Percentiles rank a stretch among this genome's conserved stretches.
These are phyloP conservation scores for Carallia pectinifolia DNA, from an alignment of 345 rosid genomes.

Conservation along the genomic window DNA sequence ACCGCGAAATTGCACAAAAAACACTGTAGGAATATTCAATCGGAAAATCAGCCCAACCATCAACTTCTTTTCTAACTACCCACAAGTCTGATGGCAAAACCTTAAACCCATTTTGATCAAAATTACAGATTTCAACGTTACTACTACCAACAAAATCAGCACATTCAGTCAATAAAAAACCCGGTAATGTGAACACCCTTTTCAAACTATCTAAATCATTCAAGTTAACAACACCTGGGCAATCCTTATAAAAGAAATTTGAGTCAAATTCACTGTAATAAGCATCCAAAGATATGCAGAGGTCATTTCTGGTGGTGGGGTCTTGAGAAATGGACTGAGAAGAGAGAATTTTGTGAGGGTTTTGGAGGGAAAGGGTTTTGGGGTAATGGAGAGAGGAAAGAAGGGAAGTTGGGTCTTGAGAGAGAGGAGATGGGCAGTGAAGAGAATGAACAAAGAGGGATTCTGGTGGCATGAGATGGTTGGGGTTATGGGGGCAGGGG, in stretches of 20 bases:
- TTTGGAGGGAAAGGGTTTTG: slow-evolving; percentile 34
- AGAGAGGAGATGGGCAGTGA: slow-evolving; percentile 52
- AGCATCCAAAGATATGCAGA: slow-evolving; percentile 55
- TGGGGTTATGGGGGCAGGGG: slow-evolving; percentile 56
- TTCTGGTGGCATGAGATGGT: slow-evolving; percentile 70
- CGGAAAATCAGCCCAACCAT: slow-evolving; percentile 67
- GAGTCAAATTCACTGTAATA: slow-evolving; percentile 38
- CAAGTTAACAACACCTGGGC: slow-evolving; percentile 62
- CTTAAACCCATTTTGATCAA: slow-evolving; percentile 21
- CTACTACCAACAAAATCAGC: slow-evolving; percentile 35
- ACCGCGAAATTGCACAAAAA: slow-evolving; percentile 41
- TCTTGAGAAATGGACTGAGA: slow-evolving; percentile 19
- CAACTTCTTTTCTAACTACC: slow-evolving; percentile 50
- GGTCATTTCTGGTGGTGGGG: slow-evolving; percentile 18
- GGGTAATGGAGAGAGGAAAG: slow-evolving; percentile 45
- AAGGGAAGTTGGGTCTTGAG: slow-evolving; percentile 27
- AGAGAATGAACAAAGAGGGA: slow-evolving; percentile 72
- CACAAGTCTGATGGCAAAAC: slow-evolving; percentile 67
- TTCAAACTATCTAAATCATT: slow-evolving; percentile 32
- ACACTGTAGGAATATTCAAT: slow-evolving; percentile 46
- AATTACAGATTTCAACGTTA: slow-evolving; percentile 19
- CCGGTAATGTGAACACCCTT: slow-evolving; percentile 47
- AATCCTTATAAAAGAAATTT: slow-evolving; percentile 58
- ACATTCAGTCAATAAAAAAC: slow-evolving; percentile 54
- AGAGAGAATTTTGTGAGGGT: slow-evolving; percentile 4